Evolutionary conservation across 441 rosid genomes (phyloP), one percentile per base, ranked within the genome.

Genomic region (Aquilaria agallochum): DNA sequence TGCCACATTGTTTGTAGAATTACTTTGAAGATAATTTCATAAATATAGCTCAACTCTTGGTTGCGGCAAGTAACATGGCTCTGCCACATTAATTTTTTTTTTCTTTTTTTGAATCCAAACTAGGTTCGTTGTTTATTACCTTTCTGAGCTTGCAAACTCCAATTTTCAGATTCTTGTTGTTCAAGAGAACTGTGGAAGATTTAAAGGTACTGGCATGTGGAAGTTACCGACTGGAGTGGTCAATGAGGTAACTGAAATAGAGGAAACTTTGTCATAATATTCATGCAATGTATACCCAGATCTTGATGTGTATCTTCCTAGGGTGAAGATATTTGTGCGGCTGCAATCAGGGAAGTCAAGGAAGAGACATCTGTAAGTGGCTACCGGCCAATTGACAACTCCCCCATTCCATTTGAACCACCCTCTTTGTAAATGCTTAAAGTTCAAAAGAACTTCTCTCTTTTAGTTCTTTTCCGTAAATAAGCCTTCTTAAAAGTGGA

Each of bases 141-240:
- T 11, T 50, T 57, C 31, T 33, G 51, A 59, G 53, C 74, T 62
- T 71, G 11, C 47, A 42, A 53, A 32, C 70, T 60, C 67, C 55
- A 31, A 47, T 64, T 20, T 56, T 14, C 64, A 92, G 96, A 77
- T 88, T 52, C 73, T 90, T 11, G 95, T 90, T 33, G 92, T 90
- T 65, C 96, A 89, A 76, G 97, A 94, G 69, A 94, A 83, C 68
- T 74, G 46, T 2, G 93, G 97, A 65, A 70, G 66, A n/a, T 70
- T 81, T 58, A 71, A 32, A 50, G 92, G 95, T 50, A 70, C 42
- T 36, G 88, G 96, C 50, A 50, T 85, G 31, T 89, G 96, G 97
- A 90, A 89, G 86, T 75, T 90, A 72, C 97, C 97, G 55, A 84
- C 98, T 3, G 96, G 97, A 62, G 86, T 75, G 57, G 93, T 87